Evolutionary conservation across 345 rosid species (phyloP).

Genomic region (Populus nigra): DNA sequence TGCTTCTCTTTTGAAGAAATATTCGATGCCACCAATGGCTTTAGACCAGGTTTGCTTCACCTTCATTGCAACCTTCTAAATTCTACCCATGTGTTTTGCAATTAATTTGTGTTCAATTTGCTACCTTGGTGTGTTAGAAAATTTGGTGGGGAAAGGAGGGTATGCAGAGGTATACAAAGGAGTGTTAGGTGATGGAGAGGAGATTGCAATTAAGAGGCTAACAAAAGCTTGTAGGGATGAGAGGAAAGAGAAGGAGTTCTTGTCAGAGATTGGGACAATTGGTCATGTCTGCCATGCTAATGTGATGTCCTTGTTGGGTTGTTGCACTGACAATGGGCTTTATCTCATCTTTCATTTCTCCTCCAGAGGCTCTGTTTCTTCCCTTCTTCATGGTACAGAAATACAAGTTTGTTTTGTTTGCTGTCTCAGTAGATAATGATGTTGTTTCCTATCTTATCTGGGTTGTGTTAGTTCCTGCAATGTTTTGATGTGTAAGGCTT

Average conservation of each 20-base stretch:
- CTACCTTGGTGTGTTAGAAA: conserved; percentile 37
- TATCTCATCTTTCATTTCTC: conserved; percentile 81
- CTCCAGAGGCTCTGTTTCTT: conserved; percentile 84
- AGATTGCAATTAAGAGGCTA: conserved; percentile 81
- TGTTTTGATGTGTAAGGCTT: neutral
- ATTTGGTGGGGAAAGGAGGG: conserved; percentile 87
- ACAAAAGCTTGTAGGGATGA: conserved; percentile 68
- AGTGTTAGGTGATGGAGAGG: conserved; percentile 44
- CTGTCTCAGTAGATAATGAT: neutral
- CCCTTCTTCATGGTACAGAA: conserved; percentile 82
- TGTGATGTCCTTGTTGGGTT: conserved; percentile 73
- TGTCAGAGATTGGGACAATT: conserved; percentile 90
- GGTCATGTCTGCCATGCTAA: conserved; percentile 88
- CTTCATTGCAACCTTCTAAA: neutral
- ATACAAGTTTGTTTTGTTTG: neutral
- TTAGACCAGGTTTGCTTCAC: conserved; percentile 52
- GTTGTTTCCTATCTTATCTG: neutral
- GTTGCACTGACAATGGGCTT: conserved; percentile 87
- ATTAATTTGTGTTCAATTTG: neutral
- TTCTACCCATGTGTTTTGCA: neutral
- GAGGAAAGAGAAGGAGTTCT: conserved; percentile 84
- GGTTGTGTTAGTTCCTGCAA: conserved; percentile 8
- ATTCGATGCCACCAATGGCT: conserved; percentile 63
- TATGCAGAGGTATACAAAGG: conserved; percentile 93
- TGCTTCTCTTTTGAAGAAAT: conserved; percentile 90